A percentile compares a stretch with the other conserved stretches of the same genome.
Conservation (phyloP, 306 rosid genomes). For the Mucuna pruriens region DNA sequence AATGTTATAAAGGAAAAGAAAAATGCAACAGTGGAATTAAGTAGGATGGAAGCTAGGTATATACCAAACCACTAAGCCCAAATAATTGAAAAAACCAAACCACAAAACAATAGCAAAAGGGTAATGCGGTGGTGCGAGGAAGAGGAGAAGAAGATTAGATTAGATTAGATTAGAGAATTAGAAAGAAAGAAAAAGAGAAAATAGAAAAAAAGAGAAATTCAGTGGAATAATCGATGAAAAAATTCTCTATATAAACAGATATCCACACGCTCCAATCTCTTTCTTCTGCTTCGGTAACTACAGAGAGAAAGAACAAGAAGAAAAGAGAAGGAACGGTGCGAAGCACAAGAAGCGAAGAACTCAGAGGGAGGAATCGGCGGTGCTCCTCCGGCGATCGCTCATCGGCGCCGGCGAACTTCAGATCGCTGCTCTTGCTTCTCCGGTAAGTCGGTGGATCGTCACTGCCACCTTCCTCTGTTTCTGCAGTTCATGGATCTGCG, state of each 20-base stretch:
- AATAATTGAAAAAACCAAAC: neutral
- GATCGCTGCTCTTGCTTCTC: conserved; percentile 44
- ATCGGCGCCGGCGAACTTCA: conserved; percentile 36
- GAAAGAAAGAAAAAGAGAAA: neutral
- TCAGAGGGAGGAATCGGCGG: conserved; percentile 28
- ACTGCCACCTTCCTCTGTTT: neutral
- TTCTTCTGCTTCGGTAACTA: conserved; percentile 35
- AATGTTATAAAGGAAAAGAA: neutral
- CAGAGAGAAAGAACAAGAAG: neutral
- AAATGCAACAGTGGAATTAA: neutral
- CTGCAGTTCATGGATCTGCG: conserved; percentile 31
- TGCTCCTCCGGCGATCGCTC: conserved; percentile 36
- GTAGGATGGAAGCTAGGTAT: conserved; percentile 16
- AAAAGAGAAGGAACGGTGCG: conserved; percentile 32
- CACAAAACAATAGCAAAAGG: neutral
- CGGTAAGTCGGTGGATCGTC: conserved; percentile 45
- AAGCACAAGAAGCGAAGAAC: neutral
- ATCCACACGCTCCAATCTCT: conserved; percentile 12
- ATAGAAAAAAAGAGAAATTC: conserved; percentile 30
- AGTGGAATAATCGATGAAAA: conserved; percentile 41
- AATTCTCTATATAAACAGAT: conserved; percentile 26
- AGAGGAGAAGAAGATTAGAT: conserved; percentile 16
- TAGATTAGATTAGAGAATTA: conserved; percentile 9
- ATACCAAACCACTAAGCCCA: conserved; percentile 28
- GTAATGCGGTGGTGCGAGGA: conserved; percentile 14